A percentile compares a stretch with the other conserved stretches of the same genome.
These are phyloP conservation scores for Ganoderma lingzhi DNA, from an alignment of 1,284 basidiomycete species.

Conservation along the genomic window DNA sequence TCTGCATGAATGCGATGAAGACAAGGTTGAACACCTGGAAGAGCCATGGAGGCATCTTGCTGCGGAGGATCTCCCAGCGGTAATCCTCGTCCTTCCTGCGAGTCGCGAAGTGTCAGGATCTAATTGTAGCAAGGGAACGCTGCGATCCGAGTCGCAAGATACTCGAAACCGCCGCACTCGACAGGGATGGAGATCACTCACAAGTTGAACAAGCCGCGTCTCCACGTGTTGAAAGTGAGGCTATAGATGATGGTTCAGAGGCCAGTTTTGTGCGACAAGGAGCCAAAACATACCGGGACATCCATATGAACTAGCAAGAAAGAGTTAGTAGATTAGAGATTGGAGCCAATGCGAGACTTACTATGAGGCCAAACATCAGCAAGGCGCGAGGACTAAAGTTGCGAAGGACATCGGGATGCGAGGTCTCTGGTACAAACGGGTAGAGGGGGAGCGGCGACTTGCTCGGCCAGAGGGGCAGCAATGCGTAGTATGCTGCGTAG, in stretches of 20 bases:
- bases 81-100: conserved; percentile 85
- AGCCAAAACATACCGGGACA: conserved; percentile 54
- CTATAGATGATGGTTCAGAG: conserved; percentile 44
- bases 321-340: not conserved
- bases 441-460: conserved; percentile 51
- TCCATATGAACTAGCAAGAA: conserved; percentile 62
- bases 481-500: conserved; percentile 79
- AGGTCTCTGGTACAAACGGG: conserved; percentile 64
- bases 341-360: conserved; percentile 43
- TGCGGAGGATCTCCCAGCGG: conserved; percentile 84
- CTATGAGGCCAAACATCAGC: conserved; percentile 74
- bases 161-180: conserved; percentile 16
- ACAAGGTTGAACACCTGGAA: conserved; percentile 86
- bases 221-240: conserved; percentile 85
- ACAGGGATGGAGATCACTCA: conserved; percentile 42
- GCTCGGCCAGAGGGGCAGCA: conserved; percentile 72
- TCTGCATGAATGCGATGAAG: conserved; percentile 85
- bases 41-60: conserved; percentile 68
- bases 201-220: conserved; percentile 85
- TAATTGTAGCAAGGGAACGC: not conserved
- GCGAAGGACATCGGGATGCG: conserved; percentile 51
- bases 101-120: not conserved
- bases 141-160: not conserved
- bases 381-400: conserved; percentile 72
- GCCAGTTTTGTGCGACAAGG: not conserved